Conservation (phyloP, 1,284 basidiomycete genomes). For the Quambalaria eucalypti region DNA sequence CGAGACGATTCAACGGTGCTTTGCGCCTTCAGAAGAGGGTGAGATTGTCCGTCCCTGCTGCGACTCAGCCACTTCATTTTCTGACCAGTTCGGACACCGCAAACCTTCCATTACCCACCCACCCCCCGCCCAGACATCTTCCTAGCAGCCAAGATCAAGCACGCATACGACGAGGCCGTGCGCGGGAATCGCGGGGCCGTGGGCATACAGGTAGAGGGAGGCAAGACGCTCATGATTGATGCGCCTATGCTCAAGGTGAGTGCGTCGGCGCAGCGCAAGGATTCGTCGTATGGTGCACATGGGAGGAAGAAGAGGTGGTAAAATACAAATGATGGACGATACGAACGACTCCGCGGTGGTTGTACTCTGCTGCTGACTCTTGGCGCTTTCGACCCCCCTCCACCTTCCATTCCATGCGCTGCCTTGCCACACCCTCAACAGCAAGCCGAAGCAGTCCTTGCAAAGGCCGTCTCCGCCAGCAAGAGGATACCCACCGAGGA, state of each 20-base stretch:
- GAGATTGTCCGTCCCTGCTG: background rate
- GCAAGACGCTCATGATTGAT: slow-evolving; percentile 62
- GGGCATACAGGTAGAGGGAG: slow-evolving; percentile 54
- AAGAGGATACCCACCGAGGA: slow-evolving; percentile 59
- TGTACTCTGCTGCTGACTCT: background rate
- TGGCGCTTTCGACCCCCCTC: background rate
- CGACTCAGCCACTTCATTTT: background rate
- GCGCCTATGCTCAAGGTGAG: slow-evolving; percentile 55
- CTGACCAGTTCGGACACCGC: too few species aligned
- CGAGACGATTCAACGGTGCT: slow-evolving; percentile 64
- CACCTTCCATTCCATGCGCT: too few species aligned
- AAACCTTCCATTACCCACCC: background rate
- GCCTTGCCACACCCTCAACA: too few species aligned
- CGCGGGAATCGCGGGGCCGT: slow-evolving; percentile 56
- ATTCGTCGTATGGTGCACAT: background rate
- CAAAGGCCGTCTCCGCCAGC: slow-evolving; percentile 59
- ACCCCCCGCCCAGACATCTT: slow-evolving; percentile 55
- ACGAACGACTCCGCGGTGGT: background rate
- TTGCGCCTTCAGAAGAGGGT: slow-evolving; percentile 68
- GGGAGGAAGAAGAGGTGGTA: background rate
- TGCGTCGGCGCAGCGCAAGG: background rate
- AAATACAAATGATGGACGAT: background rate
- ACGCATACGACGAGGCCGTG: slow-evolving; percentile 49
- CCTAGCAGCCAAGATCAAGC: slow-evolving; percentile 62
- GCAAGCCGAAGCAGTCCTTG: slow-evolving; percentile 59